Base-by-base conservation (phyloP, 1,139 yeast species). In the Geotrichum carabidarum region DNA sequence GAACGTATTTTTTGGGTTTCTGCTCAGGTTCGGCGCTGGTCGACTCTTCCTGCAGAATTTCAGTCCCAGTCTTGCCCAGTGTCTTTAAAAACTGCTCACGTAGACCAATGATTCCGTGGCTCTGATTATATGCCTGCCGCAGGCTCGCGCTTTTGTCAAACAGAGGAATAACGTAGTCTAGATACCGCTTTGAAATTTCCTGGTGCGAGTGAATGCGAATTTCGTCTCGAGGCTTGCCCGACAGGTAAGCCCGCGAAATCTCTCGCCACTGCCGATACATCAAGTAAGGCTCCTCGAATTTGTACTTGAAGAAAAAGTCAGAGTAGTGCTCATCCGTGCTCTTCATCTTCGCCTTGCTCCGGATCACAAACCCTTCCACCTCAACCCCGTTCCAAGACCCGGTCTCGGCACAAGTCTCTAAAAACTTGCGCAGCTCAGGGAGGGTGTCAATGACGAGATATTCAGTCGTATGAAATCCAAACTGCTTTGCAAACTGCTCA, bases 201-300 rank as follows among this genome's bases (percentile, higher is more conserved):
- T 76, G 78, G 65, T 86, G 88, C 58, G 79, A 76, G 27, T 69
- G 71, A 57, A 80, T 74, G 30, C 71, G 70, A 37, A 82, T 75
- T 27, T 71, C 72, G 56, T 78, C 72, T 31, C 73, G 71, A 22
- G 81, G 67, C n/a, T 76, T 76, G 30, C 64, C 65, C 1, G 64
- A 62, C n/a, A 91, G 72, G 58, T 78, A 79, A 45, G 74, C 74
- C 64, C 81, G 84, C 0, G 98, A 89, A 0, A 82, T 86, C 65
- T 93, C 98, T 59, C 99, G 78, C 79, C 95, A 83, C 65, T 87
- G 90, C 57, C 99, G 78, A 68, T 90, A 94, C 76, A 94, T 78
- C 52, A 89, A 73, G 65, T 94, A 94, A 0, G 99, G 99, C 70
- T 94, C 96, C 62, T 90, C 96, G 68, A 94, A 93, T 69, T 94